These are phyloP conservation scores for Flagelloscypha sp. DNA, from an alignment of 768 basidiomycete species.

Conservation along the genomic window DNA sequence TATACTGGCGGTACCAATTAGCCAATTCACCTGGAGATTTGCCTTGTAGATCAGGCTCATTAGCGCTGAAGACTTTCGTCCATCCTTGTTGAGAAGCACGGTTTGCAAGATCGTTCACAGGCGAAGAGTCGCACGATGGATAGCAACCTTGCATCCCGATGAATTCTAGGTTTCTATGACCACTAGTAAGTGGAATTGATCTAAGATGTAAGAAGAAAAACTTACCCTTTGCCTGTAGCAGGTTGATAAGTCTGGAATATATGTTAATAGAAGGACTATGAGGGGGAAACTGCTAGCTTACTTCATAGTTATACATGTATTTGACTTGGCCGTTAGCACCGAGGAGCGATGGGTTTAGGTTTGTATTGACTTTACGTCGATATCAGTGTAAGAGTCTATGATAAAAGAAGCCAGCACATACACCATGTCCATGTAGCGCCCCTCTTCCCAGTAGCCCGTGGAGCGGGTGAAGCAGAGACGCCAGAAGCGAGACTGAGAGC, in stretches of 20 bases:
- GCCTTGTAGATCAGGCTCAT: constrained; percentile 26
- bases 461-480: no score
- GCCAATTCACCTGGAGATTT: constrained; percentile 23
- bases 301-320: constrained; percentile 18
- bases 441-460: constrained; percentile 30
- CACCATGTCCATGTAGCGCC: constrained; percentile 30
- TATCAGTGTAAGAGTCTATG: not conserved
- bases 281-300: not conserved
- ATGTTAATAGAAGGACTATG: not conserved
- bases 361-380: no score
- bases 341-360: no score
- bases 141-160: constrained; percentile 31
- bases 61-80: constrained; percentile 26
- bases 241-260: constrained; percentile 16
- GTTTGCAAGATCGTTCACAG: constrained; percentile 20
- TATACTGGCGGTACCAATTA: constrained; percentile 26
- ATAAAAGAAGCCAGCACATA: constrained; percentile 9
- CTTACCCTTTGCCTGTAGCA: constrained; percentile 24
- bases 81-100: constrained; percentile 24
- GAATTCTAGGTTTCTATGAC: constrained; percentile 27
- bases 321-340: no score
- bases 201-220: not conserved
- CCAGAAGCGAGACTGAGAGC: no score
- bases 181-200: constrained; percentile 24
- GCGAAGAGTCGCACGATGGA: constrained; percentile 29